Conservation (phyloP, 805 yeast species). For the Saturnispora kantuleensis region DNA sequence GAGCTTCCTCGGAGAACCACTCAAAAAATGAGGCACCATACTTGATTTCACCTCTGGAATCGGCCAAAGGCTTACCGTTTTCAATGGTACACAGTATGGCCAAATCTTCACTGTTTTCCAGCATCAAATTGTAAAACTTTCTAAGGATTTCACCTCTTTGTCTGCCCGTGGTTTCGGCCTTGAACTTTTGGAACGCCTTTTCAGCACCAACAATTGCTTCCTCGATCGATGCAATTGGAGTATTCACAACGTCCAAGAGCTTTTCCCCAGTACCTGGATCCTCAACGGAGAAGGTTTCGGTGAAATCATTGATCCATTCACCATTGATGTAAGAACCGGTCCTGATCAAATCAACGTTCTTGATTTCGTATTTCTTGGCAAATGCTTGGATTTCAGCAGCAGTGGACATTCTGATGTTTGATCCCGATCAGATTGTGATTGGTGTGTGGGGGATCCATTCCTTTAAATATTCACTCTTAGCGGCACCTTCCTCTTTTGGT, state of each 20-base stretch:
- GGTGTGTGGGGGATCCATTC: too few relatives aligned
- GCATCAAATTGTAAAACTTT: slow-evolving; percentile 42
- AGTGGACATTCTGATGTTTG: slow-evolving; percentile 19
- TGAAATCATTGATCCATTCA: slow-evolving; percentile 45
- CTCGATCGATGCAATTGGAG: slow-evolving; percentile 46
- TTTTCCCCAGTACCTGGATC: slow-evolving; percentile 48
- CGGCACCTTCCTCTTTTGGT: background rate
- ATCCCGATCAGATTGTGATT: too few relatives aligned
- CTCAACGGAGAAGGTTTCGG: slow-evolving; percentile 49
- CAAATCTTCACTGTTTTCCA: slow-evolving; percentile 37
- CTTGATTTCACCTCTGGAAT: slow-evolving; percentile 50
- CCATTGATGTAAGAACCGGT: slow-evolving; percentile 85
- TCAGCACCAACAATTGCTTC: slow-evolving; percentile 43
- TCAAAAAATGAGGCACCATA: slow-evolving; percentile 47
- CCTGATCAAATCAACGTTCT: slow-evolving; percentile 42
- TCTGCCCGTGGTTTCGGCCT: slow-evolving; percentile 39
- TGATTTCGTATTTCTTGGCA: slow-evolving; percentile 26
- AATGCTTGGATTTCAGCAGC: slow-evolving; percentile 18
- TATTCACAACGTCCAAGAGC: slow-evolving; percentile 41
- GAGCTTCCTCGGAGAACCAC: slow-evolving; percentile 70
- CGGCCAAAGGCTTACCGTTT: slow-evolving; percentile 47
- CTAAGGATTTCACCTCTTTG: slow-evolving; percentile 35
- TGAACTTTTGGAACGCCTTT: slow-evolving; percentile 37
- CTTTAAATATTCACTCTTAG: background rate
- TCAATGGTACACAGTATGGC: slow-evolving; percentile 51